These are phyloP conservation scores for Pichia thaimueangensis DNA, from an alignment of 805 yeast species.

Conservation along the genomic window DNA sequence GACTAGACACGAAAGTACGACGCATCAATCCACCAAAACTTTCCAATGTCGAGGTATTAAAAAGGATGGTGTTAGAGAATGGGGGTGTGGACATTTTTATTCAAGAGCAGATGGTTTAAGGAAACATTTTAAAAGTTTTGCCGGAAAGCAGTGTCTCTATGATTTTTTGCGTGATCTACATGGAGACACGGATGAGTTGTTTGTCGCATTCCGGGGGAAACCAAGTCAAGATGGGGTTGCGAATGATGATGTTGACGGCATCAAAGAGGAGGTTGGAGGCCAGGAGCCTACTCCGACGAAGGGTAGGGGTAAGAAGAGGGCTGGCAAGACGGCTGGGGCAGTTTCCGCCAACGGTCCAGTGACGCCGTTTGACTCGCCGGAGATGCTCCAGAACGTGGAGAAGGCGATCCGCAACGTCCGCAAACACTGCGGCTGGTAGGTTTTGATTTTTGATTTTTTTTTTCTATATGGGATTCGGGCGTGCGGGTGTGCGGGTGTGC, in stretches of 20 bases:
- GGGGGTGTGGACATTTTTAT: conserved; percentile 13
- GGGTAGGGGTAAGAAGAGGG: not conserved
- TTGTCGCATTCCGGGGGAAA: conserved; percentile 4
- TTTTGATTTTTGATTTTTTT: too few relatives aligned
- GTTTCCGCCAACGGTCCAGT: too few relatives aligned
- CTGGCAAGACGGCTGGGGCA: not conserved
- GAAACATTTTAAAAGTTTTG: conserved; percentile 9
- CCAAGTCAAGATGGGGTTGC: conserved; percentile 3
- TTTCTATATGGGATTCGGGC: not conserved
- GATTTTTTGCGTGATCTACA: conserved; percentile 4
- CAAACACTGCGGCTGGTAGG: conserved; percentile 11
- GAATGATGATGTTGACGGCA: too few relatives aligned
- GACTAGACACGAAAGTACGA: conserved; percentile 8
- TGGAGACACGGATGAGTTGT: conserved; percentile 5
- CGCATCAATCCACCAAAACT: conserved; percentile 6
- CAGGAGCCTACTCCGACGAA: too few relatives aligned
- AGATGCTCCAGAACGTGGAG: conserved; percentile 3
- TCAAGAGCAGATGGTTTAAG: conserved; percentile 12
- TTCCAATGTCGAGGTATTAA: conserved; percentile 11
- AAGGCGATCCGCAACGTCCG: conserved; percentile 10
- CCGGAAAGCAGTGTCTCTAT: conserved; percentile 10
- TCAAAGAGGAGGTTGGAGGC: too few relatives aligned
- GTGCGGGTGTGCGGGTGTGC: not conserved
- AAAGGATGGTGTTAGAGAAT: conserved; percentile 4
- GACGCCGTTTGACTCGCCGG: conserved; percentile 3